phyloP scores from a whole-genome alignment of 2,329 filamentous ascomycete species.

The Alternaria alternata region DNA sequence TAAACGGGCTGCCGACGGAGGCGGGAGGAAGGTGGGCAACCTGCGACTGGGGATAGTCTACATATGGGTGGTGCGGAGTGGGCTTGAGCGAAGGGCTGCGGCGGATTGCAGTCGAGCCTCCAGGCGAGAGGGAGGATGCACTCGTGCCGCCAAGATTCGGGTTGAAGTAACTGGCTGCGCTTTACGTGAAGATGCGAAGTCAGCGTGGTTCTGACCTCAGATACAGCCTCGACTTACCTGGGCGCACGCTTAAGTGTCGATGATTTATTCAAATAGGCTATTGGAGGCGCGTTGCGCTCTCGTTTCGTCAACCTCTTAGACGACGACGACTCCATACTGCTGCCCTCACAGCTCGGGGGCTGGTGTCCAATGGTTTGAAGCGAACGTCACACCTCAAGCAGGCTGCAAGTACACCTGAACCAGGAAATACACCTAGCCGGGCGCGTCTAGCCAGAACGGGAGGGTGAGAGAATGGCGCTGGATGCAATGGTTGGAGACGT shows the following conservation, averaged over 20 bases:
- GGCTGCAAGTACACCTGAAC: not conserved
- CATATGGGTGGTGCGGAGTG: slow-evolving; percentile 19
- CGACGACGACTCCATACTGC: slow-evolving; percentile 26
- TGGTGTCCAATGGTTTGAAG: slow-evolving; percentile 4
- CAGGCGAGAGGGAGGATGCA: slow-evolving; percentile 9
- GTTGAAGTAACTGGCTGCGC: not conserved
- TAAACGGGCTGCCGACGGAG: slow-evolving; percentile 50
- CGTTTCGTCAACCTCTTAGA: slow-evolving; percentile 24
- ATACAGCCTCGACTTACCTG: not conserved
- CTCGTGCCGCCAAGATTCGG: not conserved
- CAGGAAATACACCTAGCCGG: not conserved
- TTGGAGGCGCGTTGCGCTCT: slow-evolving; percentile 27
- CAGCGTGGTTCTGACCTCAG: not conserved
- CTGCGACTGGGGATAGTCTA: slow-evolving; percentile 8
- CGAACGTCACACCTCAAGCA: slow-evolving; percentile 4
- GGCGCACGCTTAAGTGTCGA: slow-evolving; percentile 31
- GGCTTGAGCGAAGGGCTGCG: slow-evolving; percentile 18
- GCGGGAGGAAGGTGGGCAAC: slow-evolving; percentile 21
- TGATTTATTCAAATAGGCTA: slow-evolving; percentile 28
- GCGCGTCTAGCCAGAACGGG: slow-evolving; percentile 3
- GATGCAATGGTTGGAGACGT: not conserved
- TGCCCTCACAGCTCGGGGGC: slow-evolving; percentile 5
- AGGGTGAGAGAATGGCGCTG: not conserved
- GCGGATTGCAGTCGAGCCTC: not conserved
- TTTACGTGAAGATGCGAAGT: not conserved